Percentiles rank a stretch among this genome's conserved stretches.
These are phyloP conservation scores for Trichopus zeylanicus DNA, from an alignment of 116 monocot species.

Conservation along the genomic window DNA sequence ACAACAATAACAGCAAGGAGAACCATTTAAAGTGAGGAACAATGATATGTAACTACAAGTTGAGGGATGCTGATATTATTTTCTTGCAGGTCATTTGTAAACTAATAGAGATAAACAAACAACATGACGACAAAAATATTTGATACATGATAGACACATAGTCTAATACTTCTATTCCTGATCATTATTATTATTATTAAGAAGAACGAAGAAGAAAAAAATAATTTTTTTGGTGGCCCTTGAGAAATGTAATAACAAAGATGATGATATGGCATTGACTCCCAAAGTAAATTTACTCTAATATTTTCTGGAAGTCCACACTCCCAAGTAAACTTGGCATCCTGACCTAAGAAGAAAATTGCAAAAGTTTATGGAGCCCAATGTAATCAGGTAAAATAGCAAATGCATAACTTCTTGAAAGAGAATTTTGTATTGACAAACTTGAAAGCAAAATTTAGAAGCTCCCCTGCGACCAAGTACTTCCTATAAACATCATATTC, in stretches of 20 bases:
- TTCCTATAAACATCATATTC: too few relatives aligned
- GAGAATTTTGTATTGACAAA: neutral
- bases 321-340: conserved; percentile 51
- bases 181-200: too few relatives aligned
- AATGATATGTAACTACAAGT: too few relatives aligned
- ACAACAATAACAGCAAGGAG: too few relatives aligned
- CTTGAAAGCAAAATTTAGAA: too few relatives aligned
- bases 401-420: neutral
- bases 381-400: neutral
- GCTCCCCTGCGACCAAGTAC: neutral
- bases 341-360: conserved; percentile 43
- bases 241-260: neutral
- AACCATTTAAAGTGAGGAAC: too few relatives aligned
- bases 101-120: too few relatives aligned
- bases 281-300: conserved; percentile 11
- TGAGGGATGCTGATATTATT: too few relatives aligned
- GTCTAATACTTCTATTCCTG: too few relatives aligned
- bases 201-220: neutral
- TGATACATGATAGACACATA: too few relatives aligned
- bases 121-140: too few relatives aligned
- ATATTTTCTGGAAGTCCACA: conserved; percentile 54
- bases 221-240: neutral
- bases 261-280: neutral
- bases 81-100: too few relatives aligned
- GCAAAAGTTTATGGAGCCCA: neutral